Conservation (phyloP, 192 early-diverging fungal species). For the Backusella mclennaniae region DNA sequence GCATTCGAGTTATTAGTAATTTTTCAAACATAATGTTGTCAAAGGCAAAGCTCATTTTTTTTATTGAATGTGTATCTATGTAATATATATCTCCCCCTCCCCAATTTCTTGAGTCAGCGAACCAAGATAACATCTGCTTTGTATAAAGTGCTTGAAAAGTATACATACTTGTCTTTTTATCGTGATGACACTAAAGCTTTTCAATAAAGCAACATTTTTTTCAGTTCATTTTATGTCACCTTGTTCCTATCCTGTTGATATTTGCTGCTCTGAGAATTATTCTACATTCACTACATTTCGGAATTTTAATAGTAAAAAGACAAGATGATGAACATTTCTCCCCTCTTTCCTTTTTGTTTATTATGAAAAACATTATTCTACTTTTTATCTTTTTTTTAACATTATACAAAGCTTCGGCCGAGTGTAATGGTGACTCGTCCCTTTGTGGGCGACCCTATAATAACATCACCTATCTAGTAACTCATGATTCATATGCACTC, state of each 20-base stretch:
- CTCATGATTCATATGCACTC: constrained; percentile 72
- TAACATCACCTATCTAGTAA: constrained; percentile 61
- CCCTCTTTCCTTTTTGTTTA: not conserved
- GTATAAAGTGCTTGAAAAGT: not conserved
- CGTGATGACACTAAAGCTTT: not conserved
- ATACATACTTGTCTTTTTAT: not conserved
- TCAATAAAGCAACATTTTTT: not conserved
- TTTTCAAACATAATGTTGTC: too few species aligned
- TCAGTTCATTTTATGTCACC: not conserved
- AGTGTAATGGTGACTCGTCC: constrained; percentile 63
- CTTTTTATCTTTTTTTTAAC: not conserved
- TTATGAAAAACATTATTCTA: not conserved
- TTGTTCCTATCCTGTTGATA: not conserved
- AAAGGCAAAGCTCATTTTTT: too few species aligned
- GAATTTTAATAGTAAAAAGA: not conserved
- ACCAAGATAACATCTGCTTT: not conserved
- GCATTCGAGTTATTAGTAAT: too few species aligned
- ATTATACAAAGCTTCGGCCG: not conserved
- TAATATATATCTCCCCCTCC: not conserved
- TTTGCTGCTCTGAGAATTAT: not conserved
- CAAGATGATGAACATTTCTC: not conserved
- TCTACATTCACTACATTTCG: not conserved
- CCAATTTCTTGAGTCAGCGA: not conserved
- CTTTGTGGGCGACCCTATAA: constrained; percentile 62
- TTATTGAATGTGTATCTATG: not conserved